Conservation (phyloP, 495 filamentous ascomycete species). For the Xanthoparmelia taractica region DNA sequence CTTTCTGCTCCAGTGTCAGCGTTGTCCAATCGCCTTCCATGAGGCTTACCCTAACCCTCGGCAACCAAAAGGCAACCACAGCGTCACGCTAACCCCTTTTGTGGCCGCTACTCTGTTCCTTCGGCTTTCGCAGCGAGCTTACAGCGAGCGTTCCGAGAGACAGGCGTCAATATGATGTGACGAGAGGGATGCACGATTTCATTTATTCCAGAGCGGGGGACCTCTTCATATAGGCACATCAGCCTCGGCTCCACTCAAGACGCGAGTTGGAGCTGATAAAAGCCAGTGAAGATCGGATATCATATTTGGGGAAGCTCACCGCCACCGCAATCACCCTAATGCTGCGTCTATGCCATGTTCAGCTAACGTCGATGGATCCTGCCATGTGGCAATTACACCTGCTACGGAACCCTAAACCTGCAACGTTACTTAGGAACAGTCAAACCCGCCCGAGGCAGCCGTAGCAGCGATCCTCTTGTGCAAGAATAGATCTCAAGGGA, state of each 20-base stretch:
- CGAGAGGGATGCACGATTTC: background rate
- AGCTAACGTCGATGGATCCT: background rate
- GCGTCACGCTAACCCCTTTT: conserved; percentile 9
- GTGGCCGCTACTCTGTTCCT: background rate
- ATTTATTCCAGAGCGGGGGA: background rate
- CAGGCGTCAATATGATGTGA: background rate
- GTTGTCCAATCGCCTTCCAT: conserved; percentile 11
- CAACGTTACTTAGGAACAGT: background rate
- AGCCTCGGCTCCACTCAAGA: background rate
- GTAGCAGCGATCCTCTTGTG: background rate
- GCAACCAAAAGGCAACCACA: conserved; percentile 1
- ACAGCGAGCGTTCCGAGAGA: background rate
- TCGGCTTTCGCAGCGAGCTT: background rate
- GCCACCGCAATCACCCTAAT: background rate
- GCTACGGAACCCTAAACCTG: conserved; percentile 1
- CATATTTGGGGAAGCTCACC: conserved; percentile 4
- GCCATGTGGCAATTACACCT: background rate
- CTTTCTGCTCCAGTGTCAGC: conserved; percentile 8
- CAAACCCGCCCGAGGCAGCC: background rate
- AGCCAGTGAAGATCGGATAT: background rate
- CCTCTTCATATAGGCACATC: conserved; percentile 8
- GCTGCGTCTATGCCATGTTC: background rate
- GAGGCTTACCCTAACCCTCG: conserved; percentile 5
- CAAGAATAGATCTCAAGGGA: background rate
- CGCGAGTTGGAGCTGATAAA: background rate